Evolutionary conservation across 179 eudicot genomes (phyloP).

Genomic region (Spergularia azorica): DNA sequence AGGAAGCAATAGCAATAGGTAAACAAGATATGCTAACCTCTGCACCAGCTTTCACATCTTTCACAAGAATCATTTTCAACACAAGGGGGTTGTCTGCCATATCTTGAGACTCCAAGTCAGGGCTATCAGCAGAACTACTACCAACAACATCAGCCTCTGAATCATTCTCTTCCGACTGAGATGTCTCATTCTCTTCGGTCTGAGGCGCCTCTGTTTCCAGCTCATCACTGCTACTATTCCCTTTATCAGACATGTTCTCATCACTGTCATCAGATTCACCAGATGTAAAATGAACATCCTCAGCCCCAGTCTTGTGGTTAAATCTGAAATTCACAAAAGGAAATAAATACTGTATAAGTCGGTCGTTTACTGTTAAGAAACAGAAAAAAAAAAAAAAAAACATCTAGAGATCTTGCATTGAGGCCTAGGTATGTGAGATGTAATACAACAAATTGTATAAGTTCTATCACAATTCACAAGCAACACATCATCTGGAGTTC

Average conservation of each 20-base stretch:
- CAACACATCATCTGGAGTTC: background rate
- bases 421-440: background rate
- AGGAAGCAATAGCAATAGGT: background rate
- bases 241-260: constrained; percentile 33
- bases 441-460: background rate
- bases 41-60: constrained; percentile 69
- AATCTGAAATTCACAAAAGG: constrained; percentile 44
- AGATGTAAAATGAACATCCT: constrained; percentile 80
- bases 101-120: constrained; percentile 33
- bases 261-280: constrained; percentile 43
- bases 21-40: constrained; percentile 52
- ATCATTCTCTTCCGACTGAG: constrained; percentile 20
- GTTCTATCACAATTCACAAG: background rate
- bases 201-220: constrained; percentile 18
- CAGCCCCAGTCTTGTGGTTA: constrained; percentile 94
- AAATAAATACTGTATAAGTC: background rate
- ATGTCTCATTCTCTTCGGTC: constrained; percentile 23
- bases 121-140: constrained; percentile 20
- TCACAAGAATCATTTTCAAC: constrained; percentile 81
- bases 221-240: constrained; percentile 27
- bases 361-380: background rate
- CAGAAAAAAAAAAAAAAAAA: background rate
- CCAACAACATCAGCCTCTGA: constrained; percentile 1
- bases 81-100: constrained; percentile 44
- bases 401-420: background rate